A percentile compares a stretch with the other conserved stretches of the same genome.
These are phyloP conservation scores for Fonsecaea multimorphosa DNA, from an alignment of 2,329 filamentous ascomycete species.

Conservation along the genomic window DNA sequence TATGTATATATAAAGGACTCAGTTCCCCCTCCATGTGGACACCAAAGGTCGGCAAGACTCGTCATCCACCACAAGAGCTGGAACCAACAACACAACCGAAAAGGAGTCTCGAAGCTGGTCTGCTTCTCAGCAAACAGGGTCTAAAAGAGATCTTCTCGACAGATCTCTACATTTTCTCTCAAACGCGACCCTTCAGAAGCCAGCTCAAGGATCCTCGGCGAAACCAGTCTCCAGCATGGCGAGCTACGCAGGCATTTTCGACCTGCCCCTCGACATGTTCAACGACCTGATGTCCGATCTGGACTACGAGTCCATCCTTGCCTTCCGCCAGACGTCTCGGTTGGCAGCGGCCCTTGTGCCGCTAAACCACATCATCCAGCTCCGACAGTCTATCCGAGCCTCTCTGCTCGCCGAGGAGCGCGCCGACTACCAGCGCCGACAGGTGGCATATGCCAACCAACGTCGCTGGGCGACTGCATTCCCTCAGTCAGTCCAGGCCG, in stretches of 20 bases:
- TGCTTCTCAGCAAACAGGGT: background rate
- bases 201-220: no score
- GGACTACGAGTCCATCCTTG: slow-evolving; percentile 22
- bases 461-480: slow-evolving; percentile 21
- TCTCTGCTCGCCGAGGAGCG: slow-evolving; percentile 16
- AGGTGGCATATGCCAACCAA: slow-evolving; percentile 5
- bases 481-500: slow-evolving; percentile 2
- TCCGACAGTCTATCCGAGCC: background rate
- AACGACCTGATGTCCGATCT: slow-evolving; percentile 12
- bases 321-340: slow-evolving; percentile 10
- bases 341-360: background rate
- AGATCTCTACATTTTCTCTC: background rate
- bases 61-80: background rate
- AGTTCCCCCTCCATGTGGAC: no score
- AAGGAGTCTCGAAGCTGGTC: background rate
- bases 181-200: background rate
- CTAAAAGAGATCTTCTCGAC: background rate
- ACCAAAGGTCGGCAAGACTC: background rate
- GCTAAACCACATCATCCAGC: background rate
- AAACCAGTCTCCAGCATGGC: background rate
- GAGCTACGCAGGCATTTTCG: background rate
- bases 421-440: slow-evolving; percentile 9
- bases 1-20: background rate
- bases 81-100: background rate
- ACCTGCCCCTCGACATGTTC: slow-evolving; percentile 11